These are phyloP conservation scores for Centella asiatica DNA, from an alignment of 129 eudicot genomes.

Conservation along the genomic window DNA sequence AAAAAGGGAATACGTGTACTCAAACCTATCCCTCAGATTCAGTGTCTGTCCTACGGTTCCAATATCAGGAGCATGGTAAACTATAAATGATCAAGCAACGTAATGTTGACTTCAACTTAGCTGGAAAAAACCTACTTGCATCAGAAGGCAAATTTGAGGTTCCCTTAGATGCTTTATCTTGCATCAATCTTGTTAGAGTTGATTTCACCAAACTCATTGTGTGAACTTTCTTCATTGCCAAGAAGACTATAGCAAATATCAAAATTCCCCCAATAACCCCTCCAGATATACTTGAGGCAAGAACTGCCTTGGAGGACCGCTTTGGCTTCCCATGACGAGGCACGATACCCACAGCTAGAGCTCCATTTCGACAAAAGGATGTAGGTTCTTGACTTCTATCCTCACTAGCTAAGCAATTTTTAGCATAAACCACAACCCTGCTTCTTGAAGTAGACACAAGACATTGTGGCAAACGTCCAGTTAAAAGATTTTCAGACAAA, in stretches of 20 bases:
- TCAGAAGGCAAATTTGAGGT: slow-evolving; percentile 52
- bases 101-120: background rate
- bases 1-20: too few species aligned
- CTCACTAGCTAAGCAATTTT: slow-evolving; percentile 44
- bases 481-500: slow-evolving; percentile 45
- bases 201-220: slow-evolving; percentile 22
- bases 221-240: slow-evolving; percentile 34
- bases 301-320: slow-evolving; percentile 33
- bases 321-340: slow-evolving; percentile 25
- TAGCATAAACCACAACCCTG: slow-evolving; percentile 27
- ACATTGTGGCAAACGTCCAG: slow-evolving; percentile 70
- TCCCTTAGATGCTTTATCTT: slow-evolving; percentile 43
- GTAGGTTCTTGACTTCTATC: slow-evolving; percentile 21
- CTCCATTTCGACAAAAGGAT: slow-evolving; percentile 54
- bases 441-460: slow-evolving; percentile 17
- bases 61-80: background rate
- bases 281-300: slow-evolving; percentile 63
- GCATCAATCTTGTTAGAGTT: slow-evolving; percentile 32
- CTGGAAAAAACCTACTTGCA: slow-evolving; percentile 41
- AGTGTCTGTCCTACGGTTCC: background rate
- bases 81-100: background rate
- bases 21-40: background rate
- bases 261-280: slow-evolving; percentile 52
- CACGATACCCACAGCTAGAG: slow-evolving; percentile 58
- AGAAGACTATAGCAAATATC: slow-evolving; percentile 39